Evolutionary conservation across 2,329 filamentous ascomycete species (phyloP), one percentile per base, ranked within the genome.

Genomic region (Stachybotrys chartarum): DNA sequence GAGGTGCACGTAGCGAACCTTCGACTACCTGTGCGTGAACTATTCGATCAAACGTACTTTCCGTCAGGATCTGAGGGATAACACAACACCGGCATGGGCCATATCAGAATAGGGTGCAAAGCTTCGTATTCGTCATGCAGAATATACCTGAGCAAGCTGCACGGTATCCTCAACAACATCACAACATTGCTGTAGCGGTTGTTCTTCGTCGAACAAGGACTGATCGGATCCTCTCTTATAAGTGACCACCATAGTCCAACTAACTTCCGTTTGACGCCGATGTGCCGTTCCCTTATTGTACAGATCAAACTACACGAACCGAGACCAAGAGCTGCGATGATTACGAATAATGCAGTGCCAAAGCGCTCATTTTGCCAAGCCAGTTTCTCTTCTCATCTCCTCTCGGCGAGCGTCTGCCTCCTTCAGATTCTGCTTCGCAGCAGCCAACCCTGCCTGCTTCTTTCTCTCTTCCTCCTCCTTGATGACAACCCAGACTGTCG

Each of bases 401-500:
- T 80, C 77, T 59, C 73, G 70, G 57, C 72, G 72, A 32, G 71
- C 65, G 55, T 74, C 72, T 6, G 73, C 71, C 59, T 79, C 76
- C 18, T 72, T 68, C 35, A 71, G 70, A 35, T 68, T 66, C 54
- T 68, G 70, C 58, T 68, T 66, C 17, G 65, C 68, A 39, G 72
- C 72, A 5, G 66, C 61, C 6, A 71, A 58, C 4, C 68, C 68
- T 10, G 67, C 69, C 61, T 71, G 68, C 62, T 68, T 75, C 55
- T 69, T 73, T 53, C 66, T 68, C 61, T 75, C 72, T 54, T 76
- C 72, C 47, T 77, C 76, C 54, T 80, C 77, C 56, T 77, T 75
- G 51, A 79, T 73, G 5, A 80, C 78, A 45, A 75, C 64, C 78
- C 76, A 81, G 57, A 82, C 79, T 81, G 50, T 54, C 39, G 53